Conservation (phyloP, 2,329 filamentous ascomycete genomes). For the Niveomyces coronatus region DNA sequence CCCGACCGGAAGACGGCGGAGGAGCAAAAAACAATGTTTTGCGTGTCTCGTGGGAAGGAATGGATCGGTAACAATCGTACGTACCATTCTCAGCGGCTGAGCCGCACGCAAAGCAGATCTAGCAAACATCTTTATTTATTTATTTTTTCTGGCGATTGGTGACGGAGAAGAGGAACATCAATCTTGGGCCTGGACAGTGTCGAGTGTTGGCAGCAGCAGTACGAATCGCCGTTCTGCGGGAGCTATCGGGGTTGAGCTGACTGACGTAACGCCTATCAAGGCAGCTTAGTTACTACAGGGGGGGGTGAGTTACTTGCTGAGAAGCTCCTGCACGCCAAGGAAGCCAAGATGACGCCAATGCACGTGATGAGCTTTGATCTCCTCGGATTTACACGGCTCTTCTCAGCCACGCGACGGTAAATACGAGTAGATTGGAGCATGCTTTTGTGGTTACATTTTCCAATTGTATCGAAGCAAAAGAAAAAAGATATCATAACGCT, state of each 20-base stretch:
- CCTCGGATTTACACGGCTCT: constrained; percentile 1
- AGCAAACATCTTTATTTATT: constrained; percentile 49
- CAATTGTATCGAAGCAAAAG: too few relatives aligned
- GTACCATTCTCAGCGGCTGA: constrained; percentile 56
- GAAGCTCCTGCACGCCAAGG: constrained; percentile 7
- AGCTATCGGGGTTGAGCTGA: constrained; percentile 6
- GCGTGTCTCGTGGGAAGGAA: too few relatives aligned
- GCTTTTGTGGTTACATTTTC: too few relatives aligned
- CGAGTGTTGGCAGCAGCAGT: background rate
- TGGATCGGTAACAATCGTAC: constrained; percentile 15
- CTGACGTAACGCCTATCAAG: constrained; percentile 8
- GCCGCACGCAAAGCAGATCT: constrained; percentile 53
- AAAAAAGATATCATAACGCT: too few relatives aligned
- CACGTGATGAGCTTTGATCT: constrained; percentile 3
- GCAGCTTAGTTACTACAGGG: too few relatives aligned
- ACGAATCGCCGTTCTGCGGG: background rate
- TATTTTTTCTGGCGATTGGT: background rate
- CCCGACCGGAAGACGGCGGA: constrained; percentile 7
- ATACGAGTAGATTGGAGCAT: too few relatives aligned
- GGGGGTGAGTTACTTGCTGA: too few relatives aligned
- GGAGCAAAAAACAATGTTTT: background rate
- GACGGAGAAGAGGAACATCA: too few relatives aligned
- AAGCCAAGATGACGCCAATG: constrained; percentile 4
- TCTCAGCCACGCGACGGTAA: too few relatives aligned
- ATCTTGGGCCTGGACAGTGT: too few relatives aligned